Evolutionary conservation across 1,139 yeast genomes (phyloP).

Genomic region (Pneumocystis wakefieldiae): DNA sequence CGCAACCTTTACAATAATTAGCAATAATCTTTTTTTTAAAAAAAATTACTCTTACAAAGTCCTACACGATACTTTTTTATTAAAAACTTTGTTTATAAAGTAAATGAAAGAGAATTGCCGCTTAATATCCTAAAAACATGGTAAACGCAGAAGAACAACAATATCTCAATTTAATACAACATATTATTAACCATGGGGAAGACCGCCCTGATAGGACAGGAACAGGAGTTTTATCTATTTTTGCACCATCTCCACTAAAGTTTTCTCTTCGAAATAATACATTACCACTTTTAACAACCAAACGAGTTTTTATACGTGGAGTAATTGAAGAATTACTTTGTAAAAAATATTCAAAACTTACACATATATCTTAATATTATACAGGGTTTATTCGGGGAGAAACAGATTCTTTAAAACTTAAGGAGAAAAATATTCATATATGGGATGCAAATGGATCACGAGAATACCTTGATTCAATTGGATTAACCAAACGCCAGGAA

Average conservation of each 20-base stretch:
- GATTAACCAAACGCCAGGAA: constrained; percentile 63
- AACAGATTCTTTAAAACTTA: constrained; percentile 68
- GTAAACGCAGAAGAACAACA: constrained; percentile 56
- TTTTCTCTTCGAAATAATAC: constrained; percentile 56
- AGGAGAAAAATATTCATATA: constrained; percentile 75
- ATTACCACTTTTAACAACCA: constrained; percentile 84
- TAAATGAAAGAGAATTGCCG: background rate
- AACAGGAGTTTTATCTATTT: constrained; percentile 78
- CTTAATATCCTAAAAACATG: background rate
- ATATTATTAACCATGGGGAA: constrained; percentile 73
- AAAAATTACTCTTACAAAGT: background rate
- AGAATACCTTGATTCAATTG: constrained; percentile 71
- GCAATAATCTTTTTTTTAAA: background rate
- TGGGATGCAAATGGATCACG: constrained; percentile 99
- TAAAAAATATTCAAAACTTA: constrained; percentile 1
- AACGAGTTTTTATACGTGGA: constrained; percentile 78
- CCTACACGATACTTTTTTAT: background rate
- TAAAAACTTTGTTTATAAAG: background rate
- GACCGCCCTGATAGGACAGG: constrained; percentile 92
- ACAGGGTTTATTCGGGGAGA: constrained; percentile 86
- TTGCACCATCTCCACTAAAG: constrained; percentile 91
- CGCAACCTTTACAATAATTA: constrained; percentile 1
- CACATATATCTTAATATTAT: constrained; percentile 35
- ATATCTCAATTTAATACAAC: constrained; percentile 64
- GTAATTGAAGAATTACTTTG: constrained; percentile 31